Evolutionary conservation across 2,329 filamentous ascomycete genomes (phyloP).

Genomic region (Xylaria digitata): DNA sequence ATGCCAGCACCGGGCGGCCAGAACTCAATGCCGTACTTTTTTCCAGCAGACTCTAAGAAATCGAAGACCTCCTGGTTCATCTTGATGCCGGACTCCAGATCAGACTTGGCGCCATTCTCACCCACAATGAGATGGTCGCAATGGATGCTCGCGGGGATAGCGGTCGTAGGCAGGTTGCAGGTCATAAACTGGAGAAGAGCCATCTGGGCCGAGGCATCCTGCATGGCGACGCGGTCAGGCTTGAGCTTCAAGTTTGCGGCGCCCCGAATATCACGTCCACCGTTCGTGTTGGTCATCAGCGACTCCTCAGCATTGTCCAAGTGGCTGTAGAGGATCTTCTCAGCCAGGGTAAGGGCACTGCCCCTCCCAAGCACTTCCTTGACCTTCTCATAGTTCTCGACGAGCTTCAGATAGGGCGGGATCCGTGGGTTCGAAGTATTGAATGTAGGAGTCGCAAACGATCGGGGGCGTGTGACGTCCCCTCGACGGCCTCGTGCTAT

Average conservation of each 20-base stretch:
- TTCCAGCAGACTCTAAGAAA: slow-evolving; percentile 91
- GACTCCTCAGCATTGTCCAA: slow-evolving; percentile 90
- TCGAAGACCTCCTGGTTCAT: slow-evolving; percentile 98
- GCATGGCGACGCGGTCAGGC: slow-evolving; percentile 97
- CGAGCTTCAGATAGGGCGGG: slow-evolving; percentile 75
- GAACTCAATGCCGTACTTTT: slow-evolving; percentile 94
- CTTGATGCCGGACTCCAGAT: slow-evolving; percentile 85
- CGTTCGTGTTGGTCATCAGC: slow-evolving; percentile 82
- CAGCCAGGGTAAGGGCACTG: slow-evolving; percentile 82
- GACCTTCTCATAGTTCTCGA: slow-evolving; percentile 70
- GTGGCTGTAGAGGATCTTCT: slow-evolving; percentile 99
- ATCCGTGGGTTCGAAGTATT: slow-evolving; percentile 61
- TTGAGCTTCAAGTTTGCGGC: slow-evolving; percentile 95
- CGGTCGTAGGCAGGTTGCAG: slow-evolving; percentile 87
- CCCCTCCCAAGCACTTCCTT: slow-evolving; percentile 63
- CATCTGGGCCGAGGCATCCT: slow-evolving; percentile 99
- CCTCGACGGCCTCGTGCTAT: slow-evolving; percentile 42
- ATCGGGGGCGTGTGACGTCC: slow-evolving; percentile 44
- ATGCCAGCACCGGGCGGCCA: slow-evolving; percentile 95
- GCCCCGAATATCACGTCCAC: slow-evolving; percentile 85
- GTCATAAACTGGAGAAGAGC: slow-evolving; percentile 98
- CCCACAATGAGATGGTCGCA: slow-evolving; percentile 99
- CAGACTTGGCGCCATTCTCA: slow-evolving; percentile 86
- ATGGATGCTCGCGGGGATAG: slow-evolving; percentile 96
- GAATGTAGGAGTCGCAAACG: slow-evolving; percentile 51